These are phyloP conservation scores for Pleurotus eryngii DNA, from an alignment of 768 basidiomycete genomes.

Conservation along the genomic window DNA sequence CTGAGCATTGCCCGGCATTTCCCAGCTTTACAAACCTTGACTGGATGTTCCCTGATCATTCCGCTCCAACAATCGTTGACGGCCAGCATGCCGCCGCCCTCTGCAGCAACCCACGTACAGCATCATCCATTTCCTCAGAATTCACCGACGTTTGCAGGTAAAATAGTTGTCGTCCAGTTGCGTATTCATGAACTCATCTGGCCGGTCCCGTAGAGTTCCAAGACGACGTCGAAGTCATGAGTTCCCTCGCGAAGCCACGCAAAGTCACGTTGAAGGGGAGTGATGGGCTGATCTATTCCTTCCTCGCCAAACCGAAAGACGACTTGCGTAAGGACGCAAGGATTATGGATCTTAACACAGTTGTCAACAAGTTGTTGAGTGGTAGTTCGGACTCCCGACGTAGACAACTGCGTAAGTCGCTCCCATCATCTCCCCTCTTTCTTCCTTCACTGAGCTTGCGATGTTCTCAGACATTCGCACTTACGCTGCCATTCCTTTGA, in stretches of 20 bases:
- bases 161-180: constrained; percentile 12
- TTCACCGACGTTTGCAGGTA: constrained; percentile 76
- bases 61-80: constrained; percentile 93
- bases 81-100: constrained; percentile 78
- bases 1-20: constrained; percentile 55
- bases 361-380: constrained; percentile 95
- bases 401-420: constrained; percentile 77
- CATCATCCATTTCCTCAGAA: constrained; percentile 81
- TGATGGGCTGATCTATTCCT: constrained; percentile 82
- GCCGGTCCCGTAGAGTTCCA: constrained; percentile 50
- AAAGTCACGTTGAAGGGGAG: constrained; percentile 84
- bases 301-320: constrained; percentile 96
- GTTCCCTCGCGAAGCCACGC: constrained; percentile 84
- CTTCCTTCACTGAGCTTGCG: neutral
- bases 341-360: constrained; percentile 96
- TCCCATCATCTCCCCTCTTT: neutral
- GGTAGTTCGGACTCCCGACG: constrained; percentile 90
- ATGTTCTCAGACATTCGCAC: constrained; percentile 77
- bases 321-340: constrained; percentile 96
- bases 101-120: constrained; percentile 45
- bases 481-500: constrained; percentile 96
- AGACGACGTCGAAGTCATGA: constrained; percentile 90
- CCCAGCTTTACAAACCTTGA: constrained; percentile 52
- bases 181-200: neutral
- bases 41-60: constrained; percentile 69